These are phyloP conservation scores for Malus sieversii DNA, from an alignment of 306 rosid genomes.

Conservation along the genomic window DNA sequence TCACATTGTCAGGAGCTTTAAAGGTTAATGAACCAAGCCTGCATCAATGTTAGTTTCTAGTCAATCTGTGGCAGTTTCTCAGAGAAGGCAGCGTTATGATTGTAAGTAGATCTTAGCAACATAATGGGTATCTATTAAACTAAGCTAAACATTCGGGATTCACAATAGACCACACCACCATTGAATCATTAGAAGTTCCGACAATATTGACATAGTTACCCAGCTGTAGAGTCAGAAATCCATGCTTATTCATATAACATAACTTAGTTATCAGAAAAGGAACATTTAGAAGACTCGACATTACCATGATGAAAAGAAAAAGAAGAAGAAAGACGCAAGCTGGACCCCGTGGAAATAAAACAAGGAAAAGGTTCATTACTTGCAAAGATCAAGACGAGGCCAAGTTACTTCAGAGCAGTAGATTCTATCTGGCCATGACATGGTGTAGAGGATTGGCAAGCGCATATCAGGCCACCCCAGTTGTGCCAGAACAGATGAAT, in stretches of 20 bases:
- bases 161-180: neutral
- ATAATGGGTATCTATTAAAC: neutral
- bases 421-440: constrained; percentile 96
- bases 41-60: constrained; percentile 26
- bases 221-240: neutral
- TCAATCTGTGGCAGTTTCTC: neutral
- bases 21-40: constrained; percentile 96
- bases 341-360: neutral
- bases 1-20: constrained; percentile 80
- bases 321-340: neutral
- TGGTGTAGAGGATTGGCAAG: constrained; percentile 89
- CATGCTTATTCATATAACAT: neutral
- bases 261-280: neutral
- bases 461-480: constrained; percentile 99
- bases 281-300: neutral
- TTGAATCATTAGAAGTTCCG: neutral
- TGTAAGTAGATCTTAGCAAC: neutral
- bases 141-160: neutral
- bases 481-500: constrained; percentile 92
- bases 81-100: neutral
- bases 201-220: neutral
- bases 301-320: neutral
- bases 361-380: constrained; percentile 39
- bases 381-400: constrained; percentile 99
- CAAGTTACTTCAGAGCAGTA: constrained; percentile 90